phyloP scores from a whole-genome alignment of 768 basidiomycete species.

The Thelephora aurantiotincta region DNA sequence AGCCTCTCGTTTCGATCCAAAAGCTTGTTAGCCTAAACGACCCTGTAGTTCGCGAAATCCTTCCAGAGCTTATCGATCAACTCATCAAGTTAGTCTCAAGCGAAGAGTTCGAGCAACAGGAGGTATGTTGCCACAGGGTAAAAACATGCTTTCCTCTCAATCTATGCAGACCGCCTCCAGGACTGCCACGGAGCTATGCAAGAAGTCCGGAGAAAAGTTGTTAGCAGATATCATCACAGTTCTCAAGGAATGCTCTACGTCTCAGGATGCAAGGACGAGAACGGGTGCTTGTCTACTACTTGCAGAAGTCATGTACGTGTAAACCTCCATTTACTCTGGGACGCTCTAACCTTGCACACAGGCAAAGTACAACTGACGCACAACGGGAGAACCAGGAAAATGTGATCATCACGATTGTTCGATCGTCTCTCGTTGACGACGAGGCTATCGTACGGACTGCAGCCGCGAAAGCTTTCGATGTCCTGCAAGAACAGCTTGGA shows the following conservation, averaged over 20 bases:
- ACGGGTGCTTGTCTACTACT: slow-evolving; percentile 85
- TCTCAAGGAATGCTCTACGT: slow-evolving; percentile 50
- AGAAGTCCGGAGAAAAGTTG: slow-evolving; percentile 90
- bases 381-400: slow-evolving; percentile 84
- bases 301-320: slow-evolving; percentile 71
- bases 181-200: slow-evolving; percentile 79
- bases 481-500: slow-evolving; percentile 85
- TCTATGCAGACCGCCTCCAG: slow-evolving; percentile 63
- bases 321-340: neutral
- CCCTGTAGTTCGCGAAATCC: slow-evolving; percentile 67
- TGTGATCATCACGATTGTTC: slow-evolving; percentile 76
- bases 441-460: slow-evolving; percentile 77
- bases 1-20: slow-evolving; percentile 5
- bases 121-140: slow-evolving; percentile 34
- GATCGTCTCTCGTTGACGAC: slow-evolving; percentile 77
- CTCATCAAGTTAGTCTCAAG: slow-evolving; percentile 68
- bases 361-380: slow-evolving; percentile 70
- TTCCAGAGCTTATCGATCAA: slow-evolving; percentile 71
- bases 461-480: slow-evolving; percentile 81
- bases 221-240: slow-evolving; percentile 73
- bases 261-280: slow-evolving; percentile 46
- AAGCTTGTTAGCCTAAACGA: neutral
- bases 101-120: slow-evolving; percentile 75
- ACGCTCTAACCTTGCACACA: slow-evolving; percentile 14
- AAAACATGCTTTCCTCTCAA: neutral